Base-by-base conservation (phyloP, 1,284 basidiomycete species). In the Sphaerobolus stellatus region DNA sequence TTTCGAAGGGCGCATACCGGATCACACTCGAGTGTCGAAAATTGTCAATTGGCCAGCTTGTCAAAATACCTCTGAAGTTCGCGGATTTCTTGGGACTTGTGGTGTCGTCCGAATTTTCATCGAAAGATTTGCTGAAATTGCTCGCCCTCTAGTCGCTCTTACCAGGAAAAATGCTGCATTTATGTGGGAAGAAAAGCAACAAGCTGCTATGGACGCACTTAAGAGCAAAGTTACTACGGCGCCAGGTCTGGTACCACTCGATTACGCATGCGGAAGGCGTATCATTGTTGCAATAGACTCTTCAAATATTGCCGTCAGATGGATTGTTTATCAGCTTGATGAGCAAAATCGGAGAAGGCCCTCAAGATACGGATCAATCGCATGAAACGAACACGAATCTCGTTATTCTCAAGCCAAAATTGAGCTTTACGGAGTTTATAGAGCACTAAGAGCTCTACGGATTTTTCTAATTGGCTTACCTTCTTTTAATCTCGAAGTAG, bases 381-480 rank as follows among this genome's bases (percentile, higher is more conserved):
- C n/a, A 5, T 38, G 36, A 22, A 38, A 38, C 44, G 66, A 74
- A 0, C 28, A 63, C 0, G 72, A 80, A 56, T 51, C 62, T 0
- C 40, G 62, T 0, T 78, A 74, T 50, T 76, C 70, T 0, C 75
- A 78, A 46, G 60, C 73, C 0, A 78, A 78, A 54, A 51, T 74
- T 2, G 71, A 78, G 48, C 53, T 79, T 0, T 77, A 73, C 52
- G 70, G 74, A 0, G 59, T 76, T 0, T 75, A 68, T 51, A 59
- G 68, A 0, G 65, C 71, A 0, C 59, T 77, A 2, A 56, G 62
- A 3, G 59, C 61, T 0, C 54, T 60, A 22, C 54, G 58, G 25
- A 43, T 67, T 1, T 69, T 67, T 29, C 56, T 77, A 3, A 64
- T 75, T 11, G 74, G 75, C 0, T 51, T 71, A 0, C 52, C 59